Base-by-base conservation (phyloP, 1,284 basidiomycete species). In the Ustilago vetiveriae region DNA sequence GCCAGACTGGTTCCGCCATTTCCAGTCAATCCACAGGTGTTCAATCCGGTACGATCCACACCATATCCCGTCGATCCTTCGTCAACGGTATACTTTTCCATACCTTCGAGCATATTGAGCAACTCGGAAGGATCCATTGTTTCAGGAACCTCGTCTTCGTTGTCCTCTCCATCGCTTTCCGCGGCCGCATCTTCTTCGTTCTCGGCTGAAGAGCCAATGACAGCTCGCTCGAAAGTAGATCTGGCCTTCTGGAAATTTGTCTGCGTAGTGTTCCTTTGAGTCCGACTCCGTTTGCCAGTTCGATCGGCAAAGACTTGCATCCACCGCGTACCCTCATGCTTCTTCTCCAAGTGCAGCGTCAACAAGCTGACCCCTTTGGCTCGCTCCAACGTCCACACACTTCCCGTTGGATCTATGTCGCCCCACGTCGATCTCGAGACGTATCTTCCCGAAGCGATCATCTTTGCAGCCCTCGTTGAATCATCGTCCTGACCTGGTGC, bases 71-170 rank as follows among this genome's bases (percentile, higher is more conserved):
- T 87, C 32, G 83, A 84, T 38, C 83, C 84, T 46, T 90, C 79
- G 21, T 87, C 85, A 4, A 85, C 83, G 0, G 92, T 93, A 82
- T 91, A 94, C 83, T 94, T 93, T 77, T 93, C 91, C 47, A 94
- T 83, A 6, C 88, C 84, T 75, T 94, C 91, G 17, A 90, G 87
- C 70, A 96, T 90, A 11, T 85, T 84, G 73, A 88, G 88, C 16
- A 96, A 86, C 74, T 92, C 90, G 0, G 89, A 90, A 1, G 92
- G 89, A 72, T 94, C 90, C 49, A 97, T 84, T 6, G 92, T 94
- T 83, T 98, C 95, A 0, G 90, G 88, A 1, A 97, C 92, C 9
- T 92, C 90, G 11, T 85, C 83, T 56, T 90, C 71, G 23, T 67
- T 49, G 38, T 80, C 75, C 30, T 80, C 74, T 23, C 62, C 70